phyloP scores from a whole-genome alignment of 805 yeast genomes.

The Monosporozyma siamensis region DNA sequence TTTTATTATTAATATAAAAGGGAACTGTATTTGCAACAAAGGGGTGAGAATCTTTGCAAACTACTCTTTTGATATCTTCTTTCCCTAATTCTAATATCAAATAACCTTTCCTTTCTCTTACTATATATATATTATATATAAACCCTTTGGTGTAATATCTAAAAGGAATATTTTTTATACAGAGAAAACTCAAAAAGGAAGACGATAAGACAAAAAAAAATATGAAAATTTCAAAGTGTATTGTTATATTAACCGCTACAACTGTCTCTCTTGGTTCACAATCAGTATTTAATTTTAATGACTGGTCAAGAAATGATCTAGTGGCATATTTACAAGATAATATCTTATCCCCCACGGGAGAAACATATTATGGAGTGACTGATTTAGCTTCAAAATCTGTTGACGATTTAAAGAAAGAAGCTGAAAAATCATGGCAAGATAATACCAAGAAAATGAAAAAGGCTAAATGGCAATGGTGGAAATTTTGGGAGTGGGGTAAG shows the following conservation, averaged over 20 bases:
- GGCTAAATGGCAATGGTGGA: conserved; percentile 22
- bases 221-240: neutral
- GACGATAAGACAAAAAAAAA: neutral
- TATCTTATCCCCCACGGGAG: neutral
- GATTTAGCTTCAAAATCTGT: conserved; percentile 12
- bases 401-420: conserved; percentile 21
- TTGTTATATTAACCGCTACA: neutral
- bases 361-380: conserved; percentile 8
- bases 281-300: conserved; percentile 11
- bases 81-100: too few species aligned
- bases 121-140: too few species aligned
- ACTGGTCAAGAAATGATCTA: conserved; percentile 31
- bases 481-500: conserved; percentile 18
- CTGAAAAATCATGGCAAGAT: conserved; percentile 16
- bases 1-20: too few species aligned
- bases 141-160: too few species aligned
- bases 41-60: too few species aligned
- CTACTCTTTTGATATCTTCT: too few species aligned
- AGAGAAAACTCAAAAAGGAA: neutral
- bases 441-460: conserved; percentile 9
- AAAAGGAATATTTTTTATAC: too few species aligned
- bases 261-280: conserved; percentile 3
- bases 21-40: too few species aligned
- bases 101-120: too few species aligned
- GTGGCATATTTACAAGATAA: conserved; percentile 30